phyloP scores from a whole-genome alignment of 768 basidiomycete species.

The Kwoniella sp. region DNA sequence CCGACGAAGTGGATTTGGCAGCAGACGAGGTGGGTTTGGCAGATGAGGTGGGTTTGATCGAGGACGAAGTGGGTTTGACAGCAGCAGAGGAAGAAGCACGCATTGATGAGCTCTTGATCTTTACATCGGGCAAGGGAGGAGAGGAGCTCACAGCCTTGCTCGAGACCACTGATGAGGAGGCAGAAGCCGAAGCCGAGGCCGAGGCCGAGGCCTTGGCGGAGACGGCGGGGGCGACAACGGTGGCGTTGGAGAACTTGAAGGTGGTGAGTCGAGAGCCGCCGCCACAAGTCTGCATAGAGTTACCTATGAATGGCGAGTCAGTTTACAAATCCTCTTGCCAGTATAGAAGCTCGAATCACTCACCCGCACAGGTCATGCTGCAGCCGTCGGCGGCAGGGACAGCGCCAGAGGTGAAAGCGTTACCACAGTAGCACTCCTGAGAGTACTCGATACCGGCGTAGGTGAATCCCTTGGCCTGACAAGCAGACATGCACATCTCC shows the following conservation, averaged over 20 bases:
- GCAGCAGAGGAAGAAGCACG: slow-evolving; percentile 10
- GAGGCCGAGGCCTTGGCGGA: slow-evolving; percentile 9
- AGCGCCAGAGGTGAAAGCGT: slow-evolving; percentile 62
- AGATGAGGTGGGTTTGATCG: neutral
- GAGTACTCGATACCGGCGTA: slow-evolving; percentile 66
- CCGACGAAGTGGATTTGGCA: neutral
- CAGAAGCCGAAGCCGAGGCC: slow-evolving; percentile 12
- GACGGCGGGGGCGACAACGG: slow-evolving; percentile 2
- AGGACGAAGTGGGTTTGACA: neutral
- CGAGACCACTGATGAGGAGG: slow-evolving; percentile 11
- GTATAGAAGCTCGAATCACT: slow-evolving; percentile 21
- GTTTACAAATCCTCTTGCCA: no score
- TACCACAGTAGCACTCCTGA: slow-evolving; percentile 58
- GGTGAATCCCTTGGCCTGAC: slow-evolving; percentile 58
- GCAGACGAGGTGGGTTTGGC: slow-evolving; percentile 1
- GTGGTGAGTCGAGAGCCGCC: slow-evolving; percentile 28
- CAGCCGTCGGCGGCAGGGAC: slow-evolving; percentile 57
- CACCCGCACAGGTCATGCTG: slow-evolving; percentile 70
- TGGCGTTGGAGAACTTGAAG: slow-evolving; percentile 22
- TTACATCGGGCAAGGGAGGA: slow-evolving; percentile 4
- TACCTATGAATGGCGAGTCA: slow-evolving; percentile 1
- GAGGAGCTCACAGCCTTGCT: slow-evolving; percentile 7
- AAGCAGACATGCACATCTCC: slow-evolving; percentile 61
- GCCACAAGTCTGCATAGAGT: slow-evolving; percentile 31
- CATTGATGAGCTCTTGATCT: slow-evolving; percentile 8